Evolutionary conservation across 192 early-diverging fungal species (phyloP).

Genomic region (Funneliformis geosporum): DNA sequence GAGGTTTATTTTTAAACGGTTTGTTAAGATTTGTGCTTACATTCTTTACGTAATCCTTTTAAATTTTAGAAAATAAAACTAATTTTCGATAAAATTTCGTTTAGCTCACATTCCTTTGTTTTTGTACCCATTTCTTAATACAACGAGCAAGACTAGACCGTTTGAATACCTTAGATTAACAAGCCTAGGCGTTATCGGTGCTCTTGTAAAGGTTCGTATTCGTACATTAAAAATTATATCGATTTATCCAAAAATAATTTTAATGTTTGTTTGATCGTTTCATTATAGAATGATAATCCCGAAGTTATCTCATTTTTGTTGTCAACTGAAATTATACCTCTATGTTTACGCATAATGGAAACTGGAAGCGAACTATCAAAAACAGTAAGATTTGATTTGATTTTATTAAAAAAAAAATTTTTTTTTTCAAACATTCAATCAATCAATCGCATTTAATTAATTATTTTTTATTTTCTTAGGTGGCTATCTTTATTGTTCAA

Average conservation of each 20-base stretch:
- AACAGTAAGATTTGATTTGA: conserved; percentile 57
- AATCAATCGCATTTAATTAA: background rate
- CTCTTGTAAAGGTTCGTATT: conserved; percentile 88
- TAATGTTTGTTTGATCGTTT: background rate
- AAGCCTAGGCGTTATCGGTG: conserved; percentile 93
- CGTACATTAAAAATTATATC: background rate
- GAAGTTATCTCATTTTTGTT: conserved; percentile 96
- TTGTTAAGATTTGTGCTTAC: conserved; percentile 8
- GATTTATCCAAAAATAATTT: background rate
- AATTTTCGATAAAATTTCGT: conserved; percentile 21
- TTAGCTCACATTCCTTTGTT: conserved; percentile 94
- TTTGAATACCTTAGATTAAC: conserved; percentile 97
- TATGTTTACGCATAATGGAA: conserved; percentile 99
- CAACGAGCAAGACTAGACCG: conserved; percentile 89
- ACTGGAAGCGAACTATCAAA: conserved; percentile 95
- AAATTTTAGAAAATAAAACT: background rate
- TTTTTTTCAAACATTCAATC: background rate
- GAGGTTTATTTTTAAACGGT: conserved; percentile 80
- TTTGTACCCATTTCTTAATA: conserved; percentile 98
- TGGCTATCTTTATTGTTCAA: conserved; percentile 99
- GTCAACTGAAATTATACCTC: conserved; percentile 95
- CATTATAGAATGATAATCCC: conserved; percentile 81
- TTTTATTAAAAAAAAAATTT: background rate
- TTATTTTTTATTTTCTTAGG: conserved; percentile 33
- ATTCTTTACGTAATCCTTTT: background rate